Evolutionary conservation across 305 asterid genomes (phyloP), one percentile per base, ranked within the genome.

Genomic region (Fraxinus nigra): DNA sequence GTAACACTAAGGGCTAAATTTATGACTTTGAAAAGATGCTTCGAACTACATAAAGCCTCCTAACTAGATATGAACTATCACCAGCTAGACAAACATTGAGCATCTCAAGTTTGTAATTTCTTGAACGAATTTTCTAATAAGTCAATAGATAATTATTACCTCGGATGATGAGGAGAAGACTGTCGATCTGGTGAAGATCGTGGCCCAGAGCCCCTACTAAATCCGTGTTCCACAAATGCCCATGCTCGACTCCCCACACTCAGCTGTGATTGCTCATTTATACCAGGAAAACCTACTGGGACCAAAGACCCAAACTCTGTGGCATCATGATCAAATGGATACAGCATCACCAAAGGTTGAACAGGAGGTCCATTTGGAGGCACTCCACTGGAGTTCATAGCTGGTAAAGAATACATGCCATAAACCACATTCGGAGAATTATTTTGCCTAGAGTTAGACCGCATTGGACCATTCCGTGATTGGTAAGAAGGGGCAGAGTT

Each of bases 251-350:
- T 81, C 80, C 91, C 96, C 69, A 90, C 97, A 79, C 88, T 85
- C 77, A 86, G 79, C 87, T 89, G 97, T 48, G 90, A 81, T 78
- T 88, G 95, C 81, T 92, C 98, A 79, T 85, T 92, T 32, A 80
- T 38, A 56, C 91, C 93, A 22, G 97, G 85, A 75, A 90, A 87
- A 77, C 92, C 97, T 54, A 86, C 89, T 22, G 93, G 92, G 80
- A 95, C 94, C 11, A 96, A 82, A 46, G 99, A 88, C 78, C 97
- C 98, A 83, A 94, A 97, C 89, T 97, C 99, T 46, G 77, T n/a
- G 76, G 88, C 86, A 87, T 83, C 87, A 72, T 92, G 92, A 32
- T 93, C 98, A 85, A 80, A 90, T 24, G 99, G 99, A 89, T 94
- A 93, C 65, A 93, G 59, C 95, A 93, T 93, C 86, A 94, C 90